A percentile compares a stretch with the other conserved stretches of the same genome.
Conservation (phyloP, 169 alveolate species). For the Eimeria falciformis region DNA sequence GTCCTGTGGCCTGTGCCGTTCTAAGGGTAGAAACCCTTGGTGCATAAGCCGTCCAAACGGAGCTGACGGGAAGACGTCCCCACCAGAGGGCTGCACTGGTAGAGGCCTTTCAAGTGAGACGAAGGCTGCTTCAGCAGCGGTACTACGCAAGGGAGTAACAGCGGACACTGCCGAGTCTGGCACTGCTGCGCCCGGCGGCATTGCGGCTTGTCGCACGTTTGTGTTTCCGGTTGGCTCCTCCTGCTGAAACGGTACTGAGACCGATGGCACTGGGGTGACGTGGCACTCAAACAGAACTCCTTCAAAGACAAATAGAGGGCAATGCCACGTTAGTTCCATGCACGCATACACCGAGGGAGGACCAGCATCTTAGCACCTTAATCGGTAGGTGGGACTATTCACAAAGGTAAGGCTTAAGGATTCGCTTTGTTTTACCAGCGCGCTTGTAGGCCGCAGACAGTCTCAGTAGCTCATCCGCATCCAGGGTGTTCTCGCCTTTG, state of each 20-base stretch:
- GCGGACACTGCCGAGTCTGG: not conserved
- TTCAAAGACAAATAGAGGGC: not conserved
- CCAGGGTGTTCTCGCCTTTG: not conserved
- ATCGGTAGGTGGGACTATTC: not conserved
- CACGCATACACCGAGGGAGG: too few species aligned
- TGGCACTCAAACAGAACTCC: constrained; percentile 65
- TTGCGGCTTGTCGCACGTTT: not conserved
- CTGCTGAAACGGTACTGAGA: not conserved
- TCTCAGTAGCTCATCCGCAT: constrained; percentile 45
- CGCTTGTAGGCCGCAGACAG: constrained; percentile 56
- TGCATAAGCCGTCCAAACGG: constrained; percentile 48
- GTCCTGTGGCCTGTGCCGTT: constrained; percentile 44
- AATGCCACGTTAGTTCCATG: too few species aligned
- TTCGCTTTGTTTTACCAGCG: constrained; percentile 33
- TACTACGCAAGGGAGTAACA: not conserved
- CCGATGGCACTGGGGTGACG: constrained; percentile 18
- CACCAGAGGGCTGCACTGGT: not conserved
- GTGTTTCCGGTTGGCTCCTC: not conserved
- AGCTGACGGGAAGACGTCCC: not conserved
- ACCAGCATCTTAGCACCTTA: too few species aligned
- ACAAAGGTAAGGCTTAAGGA: not conserved
- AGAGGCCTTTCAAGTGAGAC: not conserved
- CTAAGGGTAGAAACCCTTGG: constrained; percentile 44
- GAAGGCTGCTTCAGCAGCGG: not conserved
- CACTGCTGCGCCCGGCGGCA: not conserved